Base-by-base conservation (phyloP, 148 eudicot genomes). In the Salicornia ramosissima region DNA sequence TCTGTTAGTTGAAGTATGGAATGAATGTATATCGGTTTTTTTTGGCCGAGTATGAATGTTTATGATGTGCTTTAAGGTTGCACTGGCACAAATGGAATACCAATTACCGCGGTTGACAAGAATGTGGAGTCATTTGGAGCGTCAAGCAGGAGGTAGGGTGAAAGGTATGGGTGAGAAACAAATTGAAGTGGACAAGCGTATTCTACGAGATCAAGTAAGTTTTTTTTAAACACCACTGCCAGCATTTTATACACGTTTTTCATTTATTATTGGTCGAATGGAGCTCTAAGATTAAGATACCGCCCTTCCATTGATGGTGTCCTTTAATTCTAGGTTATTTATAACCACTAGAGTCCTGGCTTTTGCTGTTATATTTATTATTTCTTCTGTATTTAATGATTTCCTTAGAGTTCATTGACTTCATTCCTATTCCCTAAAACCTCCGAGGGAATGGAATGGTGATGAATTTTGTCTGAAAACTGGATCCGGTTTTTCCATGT, bases 101-200 rank as follows among this genome's bases (percentile, higher is more conserved):
- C 99, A 94, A 59, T 78, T 94, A 56, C 99, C 99, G 19, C 84
- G 99, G 45, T 75, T 94, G 75, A 90, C 97, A 67, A 86, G 79
- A 85, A 86, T 94, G 99, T 94, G 99, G 99, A 78, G 81, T 61
- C 99, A 94, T 62, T 92, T 94, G 79, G 99, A 94, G 82, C 97
- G 97, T 63, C 99, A 94, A 85, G 79, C 96, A 49, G 99, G 99
- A 80, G 99, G 99, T 42, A 77, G 77, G 76, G 99, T 94, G 83
- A 94, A 94, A 78, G 99, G 99, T 79, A 94, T 94, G 99, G 99
- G 99, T 76, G 99, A 94, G 90, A 94, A 94, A 73, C 99, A 94
- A 79, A 94, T 94, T 82, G 99, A 94, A 80, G 99, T 94, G 65
- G 99, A 94, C 83, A 94, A 94, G 81, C 96, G 99, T 85, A 94